Conservation (phyloP, 2,329 filamentous ascomycete genomes). For the Zasmidium citrigriseum region DNA sequence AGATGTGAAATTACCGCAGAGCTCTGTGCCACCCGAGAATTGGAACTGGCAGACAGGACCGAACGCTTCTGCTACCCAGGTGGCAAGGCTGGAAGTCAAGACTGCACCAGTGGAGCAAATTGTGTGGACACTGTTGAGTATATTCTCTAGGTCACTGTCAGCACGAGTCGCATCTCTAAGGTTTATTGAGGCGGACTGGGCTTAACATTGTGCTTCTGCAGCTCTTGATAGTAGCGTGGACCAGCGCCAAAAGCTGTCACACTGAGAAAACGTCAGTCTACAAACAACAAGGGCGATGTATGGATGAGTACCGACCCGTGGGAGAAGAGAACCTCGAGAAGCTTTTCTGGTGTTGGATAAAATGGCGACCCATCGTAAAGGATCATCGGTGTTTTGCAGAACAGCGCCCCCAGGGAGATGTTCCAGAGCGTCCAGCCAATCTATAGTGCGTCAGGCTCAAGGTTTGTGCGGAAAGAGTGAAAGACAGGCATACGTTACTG, state of each 20-base stretch:
- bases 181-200: too few relatives aligned
- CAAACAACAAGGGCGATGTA: too few relatives aligned
- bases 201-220: conserved; percentile 54
- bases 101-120: conserved; percentile 18
- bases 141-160: too few relatives aligned
- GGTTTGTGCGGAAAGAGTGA: too few relatives aligned
- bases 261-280: too few relatives aligned
- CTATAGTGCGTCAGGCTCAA: too few relatives aligned
- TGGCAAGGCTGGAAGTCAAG: conserved; percentile 6
- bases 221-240: conserved; percentile 72
- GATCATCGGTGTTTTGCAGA: conserved; percentile 61
- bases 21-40: conserved; percentile 74
- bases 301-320: too few relatives aligned
- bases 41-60: conserved; percentile 26
- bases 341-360: conserved; percentile 62
- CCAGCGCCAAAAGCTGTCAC: conserved; percentile 73
- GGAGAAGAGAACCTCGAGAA: conserved; percentile 61
- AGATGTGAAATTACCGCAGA: conserved; percentile 63
- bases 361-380: conserved; percentile 82
- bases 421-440: conserved; percentile 89
- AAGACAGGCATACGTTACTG: too few relatives aligned
- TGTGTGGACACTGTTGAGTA: conserved; percentile 10
- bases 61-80: conserved; percentile 12
- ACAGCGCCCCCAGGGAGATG: conserved; percentile 57
- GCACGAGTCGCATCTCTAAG: too few relatives aligned